These are phyloP conservation scores for Spathaspora hagerdaliae DNA, from an alignment of 805 yeast genomes.

Conservation along the genomic window DNA sequence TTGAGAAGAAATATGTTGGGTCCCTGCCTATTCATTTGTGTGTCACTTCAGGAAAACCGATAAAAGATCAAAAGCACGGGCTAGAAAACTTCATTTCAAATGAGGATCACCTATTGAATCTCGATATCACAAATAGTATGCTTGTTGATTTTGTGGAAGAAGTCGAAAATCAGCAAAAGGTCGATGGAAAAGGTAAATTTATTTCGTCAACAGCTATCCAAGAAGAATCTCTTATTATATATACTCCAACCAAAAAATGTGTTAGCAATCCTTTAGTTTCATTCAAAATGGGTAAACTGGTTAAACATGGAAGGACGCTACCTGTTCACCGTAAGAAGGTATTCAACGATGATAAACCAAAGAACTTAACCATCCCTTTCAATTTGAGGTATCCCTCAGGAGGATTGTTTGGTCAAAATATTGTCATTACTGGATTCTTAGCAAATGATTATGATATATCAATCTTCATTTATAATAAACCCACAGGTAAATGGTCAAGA, in stretches of 20 bases:
- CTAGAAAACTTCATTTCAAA: conserved; percentile 9
- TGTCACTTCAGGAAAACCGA: conserved; percentile 9
- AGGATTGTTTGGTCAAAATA: conserved; percentile 62
- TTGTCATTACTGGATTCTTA: conserved; percentile 58
- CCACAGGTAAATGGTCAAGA: conserved; percentile 61
- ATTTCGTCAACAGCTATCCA: neutral
- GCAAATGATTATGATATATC: conserved; percentile 46
- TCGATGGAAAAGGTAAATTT: neutral
- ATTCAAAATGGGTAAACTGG: conserved; percentile 30
- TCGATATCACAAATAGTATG: conserved; percentile 31
- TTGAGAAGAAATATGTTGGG: conserved; percentile 30
- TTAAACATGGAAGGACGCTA: conserved; percentile 27
- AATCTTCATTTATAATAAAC: conserved; percentile 47
- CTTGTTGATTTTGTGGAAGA: conserved; percentile 27
- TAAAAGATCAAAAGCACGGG: conserved; percentile 10
- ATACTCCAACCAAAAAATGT: conserved; percentile 22
- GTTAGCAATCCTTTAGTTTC: conserved; percentile 28
- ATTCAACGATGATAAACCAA: conserved; percentile 7
- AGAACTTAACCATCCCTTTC: conserved; percentile 35
- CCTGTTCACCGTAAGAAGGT: conserved; percentile 25
- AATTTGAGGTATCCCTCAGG: conserved; percentile 54
- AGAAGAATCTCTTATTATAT: conserved; percentile 29
- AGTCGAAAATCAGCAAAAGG: conserved; percentile 10
- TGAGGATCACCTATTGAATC: conserved; percentile 16
- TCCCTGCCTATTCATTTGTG: conserved; percentile 14